Evolutionary conservation across 2,329 filamentous ascomycete species (phyloP), one percentile per base, ranked within the genome.

Genomic region (Diaporthe nobilis): DNA sequence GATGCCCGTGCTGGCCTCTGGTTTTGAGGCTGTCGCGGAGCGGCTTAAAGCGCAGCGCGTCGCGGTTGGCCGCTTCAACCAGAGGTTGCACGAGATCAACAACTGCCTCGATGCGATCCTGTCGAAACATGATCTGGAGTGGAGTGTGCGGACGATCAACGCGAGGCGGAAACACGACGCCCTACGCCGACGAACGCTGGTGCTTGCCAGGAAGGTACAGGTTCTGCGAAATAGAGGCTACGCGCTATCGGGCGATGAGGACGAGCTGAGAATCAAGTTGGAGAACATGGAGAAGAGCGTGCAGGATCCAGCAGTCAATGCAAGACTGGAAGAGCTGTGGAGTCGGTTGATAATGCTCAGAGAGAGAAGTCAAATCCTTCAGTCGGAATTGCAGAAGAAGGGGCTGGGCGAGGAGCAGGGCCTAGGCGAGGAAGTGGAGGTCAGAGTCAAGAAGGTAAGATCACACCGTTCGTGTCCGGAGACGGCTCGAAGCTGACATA

Each of bases 311-410:
- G 92, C 92, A 10, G 88, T 96, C 73, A 90, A 90, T 51, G 94
- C 94, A 3, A 88, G 94, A 78, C 93, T 95, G 81, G 95, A 97
- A 84, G 94, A 97, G 86, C 91, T 97, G 60, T 97, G 94, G 94
- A 95, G 94, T 78, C 88, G 94, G 61, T 90, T 97, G 85, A 93
- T 95, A 67, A 90, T 93, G 51, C 86, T 97, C 65, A 88, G 94
- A 78, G 93, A 94, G 77, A 91, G 95, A 78, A 93, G 94, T 31
- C 91, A 93, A 78, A 90, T 92, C 80, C 84, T 97, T 79, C 93
- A 93, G 81, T 91, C 90, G 79, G 94, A 97, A 86, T 88, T 95
- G 75, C 94, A 93, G 82, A 92, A 92, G 85, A 87, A 92, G 73
- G 90, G 91, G 2, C 85, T 87, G 37, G 86, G 88, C 72, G 88